Base-by-base conservation (phyloP, 768 basidiomycete genomes). In the Krasilnikovozyma curviuscula region DNA sequence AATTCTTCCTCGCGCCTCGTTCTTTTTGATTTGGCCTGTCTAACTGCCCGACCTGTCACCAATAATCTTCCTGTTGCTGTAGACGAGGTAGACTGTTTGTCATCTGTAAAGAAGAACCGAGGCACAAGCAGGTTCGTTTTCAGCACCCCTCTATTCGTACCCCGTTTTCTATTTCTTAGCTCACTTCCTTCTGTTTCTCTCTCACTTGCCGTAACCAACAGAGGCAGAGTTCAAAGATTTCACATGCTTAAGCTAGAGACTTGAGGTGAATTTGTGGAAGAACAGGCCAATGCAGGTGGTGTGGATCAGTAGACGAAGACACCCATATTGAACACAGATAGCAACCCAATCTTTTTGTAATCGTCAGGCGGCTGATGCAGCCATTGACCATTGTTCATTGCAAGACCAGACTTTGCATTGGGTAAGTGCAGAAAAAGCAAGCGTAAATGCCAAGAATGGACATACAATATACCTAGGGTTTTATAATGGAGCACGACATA, bases 31-130 rank as follows among this genome's bases (percentile, higher is more conserved):
- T 25, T n/a, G 30, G 18, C 21, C 23, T 29, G n/a, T 23, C 1
- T 23, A n/a, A 37, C 23, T 10, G 4, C 4, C 5, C 23, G 35
- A 37, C 18, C 18, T 10, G 18, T 4, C 18, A 37, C 18, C 10
- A 10, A 37, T 32, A 24, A 27, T 28, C 18, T 43, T n/a, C n/a
- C n/a, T n/a, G n/a, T n/a, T n/a, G n/a, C 16, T 38, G 7, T 25
- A 62, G 89, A 58, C 86, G 93, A 64, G 88, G 88, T 38, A 76
- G 80, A 57, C 74, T 95, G 30, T 93, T 89, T 66, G 77, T 95
- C 37, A 74, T 93, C 23, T 97, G 91, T 65, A 77, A 77, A 16
- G 84, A 83, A 62, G 85, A 97, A 57, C 83, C 89, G 2, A 95
- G 91, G 63, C 91, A 97, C 63, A 95, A 95, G 65, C 89, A 95